These are phyloP conservation scores for Cudoniella acicularis DNA, from an alignment of 495 filamentous ascomycete genomes.

Conservation along the genomic window DNA sequence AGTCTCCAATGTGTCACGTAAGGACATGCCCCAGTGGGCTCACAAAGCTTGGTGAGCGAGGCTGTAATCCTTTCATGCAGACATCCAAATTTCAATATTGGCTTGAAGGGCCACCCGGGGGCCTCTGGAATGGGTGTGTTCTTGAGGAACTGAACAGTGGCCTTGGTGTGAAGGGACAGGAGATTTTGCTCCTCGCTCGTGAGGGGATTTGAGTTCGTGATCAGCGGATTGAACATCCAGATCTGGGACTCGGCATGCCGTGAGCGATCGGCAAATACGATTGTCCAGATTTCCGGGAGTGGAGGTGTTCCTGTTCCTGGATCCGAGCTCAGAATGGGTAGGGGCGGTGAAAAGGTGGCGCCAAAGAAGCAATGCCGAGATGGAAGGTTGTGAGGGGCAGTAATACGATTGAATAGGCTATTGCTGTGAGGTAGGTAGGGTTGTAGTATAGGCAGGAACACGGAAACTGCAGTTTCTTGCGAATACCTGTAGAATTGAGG, in stretches of 20 bases:
- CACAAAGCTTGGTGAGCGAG: background rate
- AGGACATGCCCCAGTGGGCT: conserved; percentile 6
- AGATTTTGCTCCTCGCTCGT: background rate
- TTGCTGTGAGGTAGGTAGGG: conserved; percentile 19
- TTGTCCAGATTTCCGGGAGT: conserved; percentile 13
- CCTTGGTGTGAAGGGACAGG: conserved; percentile 11
- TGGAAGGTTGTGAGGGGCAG: conserved; percentile 20
- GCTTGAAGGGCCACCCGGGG: conserved; percentile 25
- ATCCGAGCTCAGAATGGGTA: background rate
- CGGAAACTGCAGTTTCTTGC: conserved; percentile 9
- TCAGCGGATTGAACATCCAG: conserved; percentile 25
- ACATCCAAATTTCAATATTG: conserved; percentile 14
- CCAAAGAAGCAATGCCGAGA: conserved; percentile 25
- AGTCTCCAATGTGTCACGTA: conserved; percentile 15
- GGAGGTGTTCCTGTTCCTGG: background rate
- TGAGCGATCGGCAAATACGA: conserved; percentile 25
- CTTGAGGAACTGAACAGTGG: conserved; percentile 17
- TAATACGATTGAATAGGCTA: conserved; percentile 19
- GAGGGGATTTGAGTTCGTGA: background rate
- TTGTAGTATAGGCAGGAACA: conserved; percentile 17
- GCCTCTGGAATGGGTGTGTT: conserved; percentile 14
- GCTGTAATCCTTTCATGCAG: conserved; percentile 8
- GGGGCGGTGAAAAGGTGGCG: conserved; percentile 17
- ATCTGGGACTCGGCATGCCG: conserved; percentile 25
- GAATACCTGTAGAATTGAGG: conserved; percentile 11